Evolutionary conservation across 768 basidiomycete species (phyloP), one percentile per base, ranked within the genome.

Genomic region (Exsudoporus frostii): DNA sequence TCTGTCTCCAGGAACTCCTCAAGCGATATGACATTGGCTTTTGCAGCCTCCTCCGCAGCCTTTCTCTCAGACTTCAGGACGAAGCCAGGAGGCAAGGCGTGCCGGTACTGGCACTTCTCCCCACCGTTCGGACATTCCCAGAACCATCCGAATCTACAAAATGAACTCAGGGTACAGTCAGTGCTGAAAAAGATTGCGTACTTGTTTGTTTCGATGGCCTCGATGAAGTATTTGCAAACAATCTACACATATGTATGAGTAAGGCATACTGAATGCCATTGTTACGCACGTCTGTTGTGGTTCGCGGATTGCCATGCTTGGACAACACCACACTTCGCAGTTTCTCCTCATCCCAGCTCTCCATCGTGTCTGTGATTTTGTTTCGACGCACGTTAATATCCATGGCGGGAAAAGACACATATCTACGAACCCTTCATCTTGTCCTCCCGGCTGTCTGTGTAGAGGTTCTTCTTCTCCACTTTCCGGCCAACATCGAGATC

Each of bases 1-100:
- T 98, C 96, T 45, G 92, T 92, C 74, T 99, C 97, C 51, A 99
- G 69, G 76, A 99, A 99, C 60, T 98, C 97, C 68, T 98, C 97
- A 36, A 99, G 61, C 60, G 90, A 92, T 67, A 99, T 98, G 45
- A 78, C 75, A 53, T 90, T 88, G 5, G 89, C 86, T 71, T 92
- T 95, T 24, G 89, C 92, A 3, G 90, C 92, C 14, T 95, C 95
- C 48, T 93, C 94, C 36, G 83, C 75, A 4, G 92, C 92, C 72
- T 98, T 98, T 74, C 78, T 86, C 72, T 98, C 92, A 4, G 92
- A 91, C 70, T 90, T 97, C 61, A 98, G 83, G 22, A 97, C 88
- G 70, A 97, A 98, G 4, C 96, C 96, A 32, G 96, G 92, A 9
- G 96, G 96, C 13, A 98, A 77, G 0, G 96, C 96, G 67, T 98